These are phyloP conservation scores for Cladosporium halotolerans DNA, from an alignment of 2,329 filamentous ascomycete species.

Conservation along the genomic window DNA sequence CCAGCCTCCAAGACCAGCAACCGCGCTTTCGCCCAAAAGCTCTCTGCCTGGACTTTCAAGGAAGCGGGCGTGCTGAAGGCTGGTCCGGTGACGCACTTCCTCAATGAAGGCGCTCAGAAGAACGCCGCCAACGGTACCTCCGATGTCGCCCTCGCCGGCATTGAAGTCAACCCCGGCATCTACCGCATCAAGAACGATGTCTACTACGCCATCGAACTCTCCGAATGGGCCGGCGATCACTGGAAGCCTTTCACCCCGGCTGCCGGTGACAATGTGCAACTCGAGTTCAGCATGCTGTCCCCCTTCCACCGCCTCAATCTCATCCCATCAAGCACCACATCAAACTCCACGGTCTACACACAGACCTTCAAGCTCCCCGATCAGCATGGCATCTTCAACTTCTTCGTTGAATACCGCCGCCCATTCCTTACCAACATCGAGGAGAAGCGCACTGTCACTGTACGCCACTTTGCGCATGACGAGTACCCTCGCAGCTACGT, in stretches of 20 bases:
- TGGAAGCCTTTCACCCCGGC: constrained; percentile 70
- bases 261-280: constrained; percentile 68
- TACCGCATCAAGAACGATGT: constrained; percentile 97
- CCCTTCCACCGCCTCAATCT: constrained; percentile 89
- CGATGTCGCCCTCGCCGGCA: constrained; percentile 31
- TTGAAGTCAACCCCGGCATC: constrained; percentile 68
- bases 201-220: constrained; percentile 79
- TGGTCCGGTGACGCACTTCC: constrained; percentile 72
- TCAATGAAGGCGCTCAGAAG: constrained; percentile 48
- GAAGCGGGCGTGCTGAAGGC: constrained; percentile 86
- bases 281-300: constrained; percentile 98
- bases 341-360: constrained; percentile 66
- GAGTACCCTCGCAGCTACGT: constrained; percentile 88
- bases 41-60: constrained; percentile 95
- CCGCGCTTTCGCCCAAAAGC: constrained; percentile 72
- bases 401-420: constrained; percentile 93
- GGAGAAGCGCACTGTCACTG: constrained; percentile 90
- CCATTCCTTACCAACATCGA: constrained; percentile 85
- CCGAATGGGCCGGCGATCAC: constrained; percentile 71
- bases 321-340: constrained; percentile 45
- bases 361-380: constrained; percentile 78
- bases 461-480: constrained; percentile 93
- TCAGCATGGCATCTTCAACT: constrained; percentile 99
- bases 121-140: constrained; percentile 21
- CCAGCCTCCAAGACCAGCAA: constrained; percentile 65